These are phyloP conservation scores for Xylaria flabelliformis DNA, from an alignment of 495 filamentous ascomycete species.

Conservation along the genomic window DNA sequence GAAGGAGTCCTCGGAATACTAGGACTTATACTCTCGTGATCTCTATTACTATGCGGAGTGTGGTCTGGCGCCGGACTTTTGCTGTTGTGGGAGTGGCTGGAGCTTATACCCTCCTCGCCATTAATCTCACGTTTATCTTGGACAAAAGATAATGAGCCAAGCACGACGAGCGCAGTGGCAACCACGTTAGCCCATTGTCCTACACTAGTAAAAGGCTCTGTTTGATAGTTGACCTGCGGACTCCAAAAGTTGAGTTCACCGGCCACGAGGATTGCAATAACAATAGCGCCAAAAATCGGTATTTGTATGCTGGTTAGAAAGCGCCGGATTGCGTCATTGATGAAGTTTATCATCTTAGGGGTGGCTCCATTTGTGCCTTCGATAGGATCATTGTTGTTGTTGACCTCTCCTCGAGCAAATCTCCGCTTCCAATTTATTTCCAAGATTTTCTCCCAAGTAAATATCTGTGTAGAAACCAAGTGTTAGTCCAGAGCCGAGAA, in stretches of 20 bases:
- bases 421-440: conserved; percentile 59
- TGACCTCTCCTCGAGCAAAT: conserved; percentile 42
- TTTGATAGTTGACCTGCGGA: conserved; percentile 54
- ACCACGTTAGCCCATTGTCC: conserved; percentile 65
- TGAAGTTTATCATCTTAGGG: conserved; percentile 51
- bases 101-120: conserved; percentile 23
- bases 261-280: conserved; percentile 60
- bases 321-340: conserved; percentile 51
- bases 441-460: conserved; percentile 65
- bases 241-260: conserved; percentile 68
- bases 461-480: conserved; percentile 35
- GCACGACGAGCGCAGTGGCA: conserved; percentile 57
- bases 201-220: conserved; percentile 60
- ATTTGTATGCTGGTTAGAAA: conserved; percentile 58
- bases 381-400: conserved; percentile 46
- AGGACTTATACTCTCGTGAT: conserved; percentile 5
- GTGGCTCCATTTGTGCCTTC: conserved; percentile 63
- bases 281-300: conserved; percentile 59
- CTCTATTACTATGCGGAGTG: conserved; percentile 15
- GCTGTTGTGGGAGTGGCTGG: conserved; percentile 26
- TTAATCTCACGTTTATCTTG: conserved; percentile 42
- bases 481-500: neutral
- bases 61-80: conserved; percentile 41
- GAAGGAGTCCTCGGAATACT: conserved; percentile 8
- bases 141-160: conserved; percentile 62